These are phyloP conservation scores for Yamadazyma membranifaciens DNA, from an alignment of 1,139 yeast species.

Conservation along the genomic window DNA sequence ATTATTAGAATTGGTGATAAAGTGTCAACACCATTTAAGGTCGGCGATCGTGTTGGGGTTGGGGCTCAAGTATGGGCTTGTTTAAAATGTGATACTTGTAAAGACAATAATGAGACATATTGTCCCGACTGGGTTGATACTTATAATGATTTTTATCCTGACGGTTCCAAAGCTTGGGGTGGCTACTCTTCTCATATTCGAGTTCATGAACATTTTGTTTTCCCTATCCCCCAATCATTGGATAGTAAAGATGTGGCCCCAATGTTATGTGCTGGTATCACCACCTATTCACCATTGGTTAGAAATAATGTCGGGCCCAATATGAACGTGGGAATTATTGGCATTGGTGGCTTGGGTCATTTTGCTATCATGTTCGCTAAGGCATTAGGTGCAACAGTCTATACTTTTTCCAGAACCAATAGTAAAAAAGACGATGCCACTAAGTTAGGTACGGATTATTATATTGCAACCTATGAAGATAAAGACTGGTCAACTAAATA, in stretches of 20 bases:
- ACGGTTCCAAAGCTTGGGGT: slow-evolving; percentile 48
- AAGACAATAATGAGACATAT: slow-evolving; percentile 46
- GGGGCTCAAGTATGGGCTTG: slow-evolving; percentile 57
- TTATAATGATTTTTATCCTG: slow-evolving; percentile 40
- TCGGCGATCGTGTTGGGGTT: slow-evolving; percentile 61
- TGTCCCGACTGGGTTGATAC: slow-evolving; percentile 44
- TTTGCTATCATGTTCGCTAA: slow-evolving; percentile 42
- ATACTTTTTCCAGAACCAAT: slow-evolving; percentile 38
- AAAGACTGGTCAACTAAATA: slow-evolving; percentile 32
- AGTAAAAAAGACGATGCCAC: slow-evolving; percentile 38
- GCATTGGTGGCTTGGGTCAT: slow-evolving; percentile 50
- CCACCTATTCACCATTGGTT: slow-evolving; percentile 59
- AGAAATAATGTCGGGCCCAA: slow-evolving; percentile 31
- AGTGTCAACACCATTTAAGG: slow-evolving; percentile 33
- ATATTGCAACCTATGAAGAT: slow-evolving; percentile 40
- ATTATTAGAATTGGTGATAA: slow-evolving; percentile 44
- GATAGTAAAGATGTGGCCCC: slow-evolving; percentile 52
- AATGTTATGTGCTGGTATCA: slow-evolving; percentile 65
- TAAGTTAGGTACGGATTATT: slow-evolving; percentile 37
- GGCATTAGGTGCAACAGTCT: slow-evolving; percentile 43
- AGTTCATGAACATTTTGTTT: slow-evolving; percentile 51
- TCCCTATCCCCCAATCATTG: slow-evolving; percentile 54
- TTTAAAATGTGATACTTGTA: slow-evolving; percentile 46
- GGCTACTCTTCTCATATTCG: slow-evolving; percentile 60
- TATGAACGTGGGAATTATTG: slow-evolving; percentile 47